Evolutionary conservation across 2,329 filamentous ascomycete genomes (phyloP).

Genomic region (Aurifilum marmelostoma): DNA sequence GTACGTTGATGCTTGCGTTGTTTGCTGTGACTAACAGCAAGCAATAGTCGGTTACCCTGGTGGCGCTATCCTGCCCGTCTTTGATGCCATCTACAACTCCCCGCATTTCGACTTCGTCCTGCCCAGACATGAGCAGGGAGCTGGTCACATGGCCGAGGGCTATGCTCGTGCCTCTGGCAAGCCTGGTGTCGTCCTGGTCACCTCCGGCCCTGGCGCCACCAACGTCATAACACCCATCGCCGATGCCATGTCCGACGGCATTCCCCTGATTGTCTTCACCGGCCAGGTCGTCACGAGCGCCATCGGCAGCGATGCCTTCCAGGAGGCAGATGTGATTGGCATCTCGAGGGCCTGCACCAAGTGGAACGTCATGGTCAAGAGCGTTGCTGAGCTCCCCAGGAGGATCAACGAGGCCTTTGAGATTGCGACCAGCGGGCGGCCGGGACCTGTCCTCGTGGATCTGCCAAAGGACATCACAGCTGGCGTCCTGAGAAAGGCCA

Average conservation of each 20-base stretch:
- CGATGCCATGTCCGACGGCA: slow-evolving; percentile 93
- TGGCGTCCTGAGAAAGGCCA: slow-evolving; percentile 78
- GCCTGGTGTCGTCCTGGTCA: slow-evolving; percentile 94
- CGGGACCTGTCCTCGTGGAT: slow-evolving; percentile 93
- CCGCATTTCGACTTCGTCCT: slow-evolving; percentile 95
- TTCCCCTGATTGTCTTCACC: slow-evolving; percentile 92
- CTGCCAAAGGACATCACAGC: slow-evolving; percentile 96
- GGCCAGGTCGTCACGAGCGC: slow-evolving; percentile 89
- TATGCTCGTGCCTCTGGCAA: slow-evolving; percentile 93
- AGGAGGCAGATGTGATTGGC: slow-evolving; percentile 92
- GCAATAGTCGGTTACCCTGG: slow-evolving; percentile 80
- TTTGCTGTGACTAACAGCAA: slow-evolving; percentile 32
- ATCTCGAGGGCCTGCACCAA: slow-evolving; percentile 96
- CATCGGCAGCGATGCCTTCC: slow-evolving; percentile 95
- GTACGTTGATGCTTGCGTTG: neutral
- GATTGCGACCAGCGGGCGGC: slow-evolving; percentile 91
- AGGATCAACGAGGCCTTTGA: slow-evolving; percentile 98
- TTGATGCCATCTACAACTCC: slow-evolving; percentile 98
- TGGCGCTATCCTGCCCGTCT: slow-evolving; percentile 94
- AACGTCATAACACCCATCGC: slow-evolving; percentile 97
- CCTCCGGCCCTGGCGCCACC: slow-evolving; percentile 93
- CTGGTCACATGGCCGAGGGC: slow-evolving; percentile 97
- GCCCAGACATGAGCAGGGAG: slow-evolving; percentile 94
- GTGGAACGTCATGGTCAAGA: slow-evolving; percentile 99
- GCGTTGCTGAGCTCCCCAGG: slow-evolving; percentile 86